Evolutionary conservation across 2,329 filamentous ascomycete genomes (phyloP).

Genomic region (Fusarium luffae): DNA sequence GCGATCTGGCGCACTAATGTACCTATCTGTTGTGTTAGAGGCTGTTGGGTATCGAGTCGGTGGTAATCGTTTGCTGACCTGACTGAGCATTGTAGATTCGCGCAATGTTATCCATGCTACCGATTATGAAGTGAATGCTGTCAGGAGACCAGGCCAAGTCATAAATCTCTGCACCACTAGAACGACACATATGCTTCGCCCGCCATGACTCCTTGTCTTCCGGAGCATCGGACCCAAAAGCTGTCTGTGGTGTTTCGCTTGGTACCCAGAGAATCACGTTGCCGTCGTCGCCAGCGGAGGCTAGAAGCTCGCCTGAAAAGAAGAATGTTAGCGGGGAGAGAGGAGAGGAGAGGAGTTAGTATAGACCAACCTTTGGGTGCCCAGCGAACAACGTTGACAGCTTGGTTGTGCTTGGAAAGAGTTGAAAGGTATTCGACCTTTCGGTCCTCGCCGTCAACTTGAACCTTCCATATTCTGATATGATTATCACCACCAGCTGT

Average conservation of each 20-base stretch:
- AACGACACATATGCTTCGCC: slow-evolving; percentile 97
- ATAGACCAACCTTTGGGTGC: slow-evolving; percentile 80
- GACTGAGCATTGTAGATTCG: slow-evolving; percentile 95
- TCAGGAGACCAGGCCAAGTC: slow-evolving; percentile 99
- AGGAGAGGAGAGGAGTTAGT: background rate
- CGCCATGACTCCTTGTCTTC: slow-evolving; percentile 98
- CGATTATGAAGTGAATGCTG: slow-evolving; percentile 93
- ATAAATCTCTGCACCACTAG: slow-evolving; percentile 95
- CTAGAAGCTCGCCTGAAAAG: slow-evolving; percentile 83
- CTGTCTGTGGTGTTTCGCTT: slow-evolving; percentile 75
- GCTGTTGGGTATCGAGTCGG: background rate
- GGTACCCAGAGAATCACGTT: slow-evolving; percentile 98
- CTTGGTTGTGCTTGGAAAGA: slow-evolving; percentile 92
- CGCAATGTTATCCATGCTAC: slow-evolving; percentile 99
- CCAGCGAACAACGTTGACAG: slow-evolving; percentile 97
- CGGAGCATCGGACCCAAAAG: slow-evolving; percentile 83
- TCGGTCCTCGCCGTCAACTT: slow-evolving; percentile 83
- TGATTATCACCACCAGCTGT: slow-evolving; percentile 97
- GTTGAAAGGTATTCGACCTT: slow-evolving; percentile 94
- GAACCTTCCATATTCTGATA: slow-evolving; percentile 93
- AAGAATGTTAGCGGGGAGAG: slow-evolving; percentile 29
- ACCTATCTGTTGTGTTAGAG: slow-evolving; percentile 50
- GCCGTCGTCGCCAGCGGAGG: slow-evolving; percentile 95
- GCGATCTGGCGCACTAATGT: slow-evolving; percentile 89
- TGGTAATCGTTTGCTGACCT: slow-evolving; percentile 64